Evolutionary conservation across 306 rosid genomes (phyloP), one percentile per base, ranked within the genome.

Genomic region (Carpinus fangiana): DNA sequence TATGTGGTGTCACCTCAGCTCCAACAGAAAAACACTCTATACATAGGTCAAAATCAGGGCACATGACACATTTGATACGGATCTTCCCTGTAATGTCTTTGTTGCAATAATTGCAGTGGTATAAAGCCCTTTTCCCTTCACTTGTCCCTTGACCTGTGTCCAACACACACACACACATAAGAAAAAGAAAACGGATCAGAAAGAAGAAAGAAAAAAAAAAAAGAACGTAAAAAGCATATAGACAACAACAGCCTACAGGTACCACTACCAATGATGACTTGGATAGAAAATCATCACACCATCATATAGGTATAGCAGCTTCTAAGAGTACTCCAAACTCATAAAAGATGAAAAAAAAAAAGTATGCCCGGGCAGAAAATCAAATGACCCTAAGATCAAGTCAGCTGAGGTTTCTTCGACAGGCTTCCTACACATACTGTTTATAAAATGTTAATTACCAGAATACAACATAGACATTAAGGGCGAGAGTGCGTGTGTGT

Each of bases 31-130:
- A 91, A 72, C 99, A 96, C 82, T 96, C 99, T 81, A 96, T 82
- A 76, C 99, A 96, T 51, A 96, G 88, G 80, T 96, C 99, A 76
- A 96, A 96, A 88, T 96, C 99, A 4, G 99, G 96, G 90, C 99
- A 96, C 78, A 79, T 41, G 53, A 82, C 89, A 86, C 99, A 96
- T 88, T 96, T 96, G 72, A 93, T 96, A 43, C 96, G 97, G 77
- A 96, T 88, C 85, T 91, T 96, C 68, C 99, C 99, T 0, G 98
- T 87, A 78, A 96, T 91, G 82, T 96, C 99, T 86, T 96, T 96
- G 84, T 93, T 90, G 86, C 99, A 96, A 82, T 93, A 96, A 80
- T 96, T 96, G 90, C 99, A 96, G 82, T 96, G 99, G 85, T 96
- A 93, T 81, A 88, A 75, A 72, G 96, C 99, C 82, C 84, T 87